Evolutionary conservation across 805 yeast species (phyloP), one percentile per base, ranked within the genome.

Genomic region (Scheffersomyces ergatensis): DNA sequence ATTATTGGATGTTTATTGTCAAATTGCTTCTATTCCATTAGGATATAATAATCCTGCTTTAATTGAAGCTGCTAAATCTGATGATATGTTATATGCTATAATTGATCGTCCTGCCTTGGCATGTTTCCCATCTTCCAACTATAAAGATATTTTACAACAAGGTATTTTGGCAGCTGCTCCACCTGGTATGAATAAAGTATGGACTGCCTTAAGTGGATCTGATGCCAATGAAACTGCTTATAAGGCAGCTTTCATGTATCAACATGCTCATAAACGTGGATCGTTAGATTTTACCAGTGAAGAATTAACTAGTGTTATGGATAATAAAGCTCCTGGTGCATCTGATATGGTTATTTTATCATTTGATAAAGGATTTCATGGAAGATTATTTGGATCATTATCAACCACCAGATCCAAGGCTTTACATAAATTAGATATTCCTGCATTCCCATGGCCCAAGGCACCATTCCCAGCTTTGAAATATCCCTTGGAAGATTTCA

Each of bases 141-240:
- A 79, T 53, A 63, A 69, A 34, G 55, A 64, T 11, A 72, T 79
- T 18, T 60, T 81, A 48, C 58, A 65, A 34, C 74, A 76, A 15
- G 75, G 77, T 12, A 64, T 81, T 33, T 64, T 82, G 48, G 74
- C 79, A 19, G 83, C 80, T 38, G 86, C 87, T 27, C 88, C 87
- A 40, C 71, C 75, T 40, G 85, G 85, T 11, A 73, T 76, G 58
- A 59, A 63, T 40, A 67, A 73, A 46, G 78, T 82, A 16, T 80
- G 85, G 82, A 78, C 85, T 14, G 83, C 83, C 7, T 69, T 79
- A 37, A 72, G 82, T 14, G 87, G 88, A 36, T 80, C 87, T 2
- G 81, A 77, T 58, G 87, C 87, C 39, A 82, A 82, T 49, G 88
- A 82, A 57, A 71, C 81, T 44, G 88, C 88, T 1, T 80, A 72